Evolutionary conservation across 1,284 basidiomycete species (phyloP).

Genomic region (Ganoderma sinense): DNA sequence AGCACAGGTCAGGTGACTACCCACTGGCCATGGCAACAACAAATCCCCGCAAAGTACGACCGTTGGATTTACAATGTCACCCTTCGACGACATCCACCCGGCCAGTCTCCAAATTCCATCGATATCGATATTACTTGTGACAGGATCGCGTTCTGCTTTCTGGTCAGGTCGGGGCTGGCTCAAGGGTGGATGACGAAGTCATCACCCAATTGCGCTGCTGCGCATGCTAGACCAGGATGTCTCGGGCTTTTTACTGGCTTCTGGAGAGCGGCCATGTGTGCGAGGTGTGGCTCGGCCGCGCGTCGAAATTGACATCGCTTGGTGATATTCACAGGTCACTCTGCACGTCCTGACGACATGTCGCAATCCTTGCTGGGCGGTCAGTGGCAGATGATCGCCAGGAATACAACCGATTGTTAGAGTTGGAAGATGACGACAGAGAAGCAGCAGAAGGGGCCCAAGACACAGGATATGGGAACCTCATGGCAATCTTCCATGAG

Average conservation of each 20-base stretch:
- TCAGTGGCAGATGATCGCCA: not conserved
- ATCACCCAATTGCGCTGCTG: not conserved
- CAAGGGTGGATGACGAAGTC: not conserved
- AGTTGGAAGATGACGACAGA: slow-evolving; percentile 5
- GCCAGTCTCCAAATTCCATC: not conserved
- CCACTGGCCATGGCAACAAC: not conserved
- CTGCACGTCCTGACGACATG: not conserved
- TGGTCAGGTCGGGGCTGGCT: not conserved
- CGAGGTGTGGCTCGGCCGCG: not conserved
- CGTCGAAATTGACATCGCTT: slow-evolving; percentile 18
- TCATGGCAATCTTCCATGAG: not conserved
- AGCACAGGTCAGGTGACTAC: not conserved
- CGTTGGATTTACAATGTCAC: not conserved
- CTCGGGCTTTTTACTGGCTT: not conserved
- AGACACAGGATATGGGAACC: not conserved
- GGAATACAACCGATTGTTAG: not conserved
- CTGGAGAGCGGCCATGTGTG: slow-evolving; percentile 6
- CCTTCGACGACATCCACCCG: not conserved
- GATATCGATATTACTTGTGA: not conserved
- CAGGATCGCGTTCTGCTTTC: not conserved
- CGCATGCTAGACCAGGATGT: not conserved
- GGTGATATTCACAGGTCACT: slow-evolving; percentile 1
- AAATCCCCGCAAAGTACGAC: not conserved
- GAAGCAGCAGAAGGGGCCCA: not conserved
- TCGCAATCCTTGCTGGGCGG: not conserved